Conservation (phyloP, 768 basidiomycete species). For the Xerocomellus amylosporus region DNA sequence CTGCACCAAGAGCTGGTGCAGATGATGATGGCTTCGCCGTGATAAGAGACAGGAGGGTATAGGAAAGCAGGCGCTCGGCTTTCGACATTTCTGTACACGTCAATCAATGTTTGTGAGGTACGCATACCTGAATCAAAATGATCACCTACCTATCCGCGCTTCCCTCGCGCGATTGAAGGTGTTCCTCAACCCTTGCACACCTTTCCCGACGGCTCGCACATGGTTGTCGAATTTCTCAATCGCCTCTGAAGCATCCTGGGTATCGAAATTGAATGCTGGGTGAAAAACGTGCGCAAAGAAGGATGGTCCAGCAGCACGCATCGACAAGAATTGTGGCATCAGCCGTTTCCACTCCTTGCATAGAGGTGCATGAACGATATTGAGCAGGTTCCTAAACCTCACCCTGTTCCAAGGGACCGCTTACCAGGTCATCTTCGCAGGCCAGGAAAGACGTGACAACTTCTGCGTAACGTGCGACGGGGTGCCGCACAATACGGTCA, state of each 20-base stretch:
- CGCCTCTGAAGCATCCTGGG: slow-evolving; percentile 61
- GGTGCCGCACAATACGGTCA: slow-evolving; percentile 65
- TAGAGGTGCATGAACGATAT: not conserved
- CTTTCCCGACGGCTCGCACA: slow-evolving; percentile 60
- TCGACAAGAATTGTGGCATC: slow-evolving; percentile 56
- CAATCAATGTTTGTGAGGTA: not conserved
- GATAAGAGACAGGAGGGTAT: slow-evolving; percentile 70
- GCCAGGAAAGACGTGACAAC: slow-evolving; percentile 76
- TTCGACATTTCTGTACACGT: slow-evolving; percentile 67
- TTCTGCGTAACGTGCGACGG: slow-evolving; percentile 74
- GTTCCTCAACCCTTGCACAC: slow-evolving; percentile 63
- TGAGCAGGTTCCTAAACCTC: not conserved
- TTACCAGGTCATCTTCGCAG: slow-evolving; percentile 70
- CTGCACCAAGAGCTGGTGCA: slow-evolving; percentile 44
- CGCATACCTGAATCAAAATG: not conserved
- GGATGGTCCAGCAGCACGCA: slow-evolving; percentile 65
- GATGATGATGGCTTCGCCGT: slow-evolving; percentile 62
- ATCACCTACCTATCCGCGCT: slow-evolving; percentile 57
- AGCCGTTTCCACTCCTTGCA: slow-evolving; percentile 69
- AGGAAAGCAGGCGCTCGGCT: slow-evolving; percentile 69
- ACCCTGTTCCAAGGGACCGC: slow-evolving; percentile 26
- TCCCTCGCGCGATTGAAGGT: slow-evolving; percentile 63
- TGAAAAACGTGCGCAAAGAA: slow-evolving; percentile 83
- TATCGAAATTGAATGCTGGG: slow-evolving; percentile 80
- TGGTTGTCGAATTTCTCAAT: slow-evolving; percentile 65